A percentile compares a stretch with the other conserved stretches of the same genome.
phyloP scores from a whole-genome alignment of 371 early-diverging fungal species.

The Mortierella sp. region DNA sequence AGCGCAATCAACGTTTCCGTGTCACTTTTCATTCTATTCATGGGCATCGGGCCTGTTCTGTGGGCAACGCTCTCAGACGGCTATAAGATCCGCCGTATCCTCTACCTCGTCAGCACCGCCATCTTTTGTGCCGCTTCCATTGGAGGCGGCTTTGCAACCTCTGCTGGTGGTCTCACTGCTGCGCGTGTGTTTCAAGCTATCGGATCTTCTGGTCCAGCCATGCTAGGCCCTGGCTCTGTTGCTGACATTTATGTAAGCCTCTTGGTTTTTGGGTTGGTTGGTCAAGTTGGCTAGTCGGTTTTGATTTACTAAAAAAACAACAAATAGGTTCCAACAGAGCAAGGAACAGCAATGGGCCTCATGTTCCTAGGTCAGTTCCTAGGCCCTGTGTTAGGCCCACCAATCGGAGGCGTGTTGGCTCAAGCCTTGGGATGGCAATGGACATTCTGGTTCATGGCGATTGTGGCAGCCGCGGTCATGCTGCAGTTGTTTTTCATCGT shows the following conservation, averaged over 20 bases:
- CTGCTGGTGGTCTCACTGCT: slow-evolving; percentile 62
- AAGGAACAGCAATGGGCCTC: slow-evolving; percentile 52
- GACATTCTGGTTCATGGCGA: slow-evolving; percentile 72
- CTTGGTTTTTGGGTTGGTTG: no score
- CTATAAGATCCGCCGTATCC: slow-evolving; percentile 66
- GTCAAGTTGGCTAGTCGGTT: no score
- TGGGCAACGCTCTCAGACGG: slow-evolving; percentile 78
- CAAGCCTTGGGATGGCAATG: slow-evolving; percentile 70
- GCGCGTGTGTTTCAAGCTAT: slow-evolving; percentile 75
- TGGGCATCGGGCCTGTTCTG: slow-evolving; percentile 70
- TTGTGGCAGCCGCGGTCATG: slow-evolving; percentile 64
- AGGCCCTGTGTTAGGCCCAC: slow-evolving; percentile 55
- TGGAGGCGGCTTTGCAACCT: slow-evolving; percentile 70
- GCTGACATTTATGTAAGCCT: slow-evolving; percentile 59
- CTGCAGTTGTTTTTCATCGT: slow-evolving; percentile 67
- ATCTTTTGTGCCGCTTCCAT: slow-evolving; percentile 69
- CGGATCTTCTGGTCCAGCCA: slow-evolving; percentile 76
- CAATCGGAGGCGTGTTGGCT: slow-evolving; percentile 61
- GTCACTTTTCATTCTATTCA: slow-evolving; percentile 63
- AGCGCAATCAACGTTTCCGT: slow-evolving; percentile 65
- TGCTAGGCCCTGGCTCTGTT: slow-evolving; percentile 80
- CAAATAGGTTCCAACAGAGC: slow-evolving; percentile 48
- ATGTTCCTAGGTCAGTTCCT: slow-evolving; percentile 53
- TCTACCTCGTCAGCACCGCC: slow-evolving; percentile 68
- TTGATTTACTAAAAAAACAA: no score